A percentile compares a stretch with the other conserved stretches of the same genome.
phyloP scores from a whole-genome alignment of 2,329 filamentous ascomycete species.

The Arthroderma sp. region DNA sequence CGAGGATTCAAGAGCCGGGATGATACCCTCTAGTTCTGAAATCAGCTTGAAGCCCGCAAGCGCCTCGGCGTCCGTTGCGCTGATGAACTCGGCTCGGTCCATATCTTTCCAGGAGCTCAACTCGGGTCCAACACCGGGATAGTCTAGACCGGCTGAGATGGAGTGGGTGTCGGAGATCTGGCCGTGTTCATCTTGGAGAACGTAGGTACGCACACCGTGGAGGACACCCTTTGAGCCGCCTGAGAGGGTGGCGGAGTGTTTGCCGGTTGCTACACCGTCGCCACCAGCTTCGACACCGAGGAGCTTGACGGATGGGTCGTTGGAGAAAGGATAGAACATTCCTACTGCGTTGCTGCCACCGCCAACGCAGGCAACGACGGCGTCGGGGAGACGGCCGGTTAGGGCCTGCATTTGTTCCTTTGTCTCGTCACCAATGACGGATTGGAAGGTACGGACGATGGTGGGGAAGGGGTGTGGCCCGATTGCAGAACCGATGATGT shows the following conservation, averaged over 20 bases:
- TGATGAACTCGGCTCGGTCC: constrained; percentile 72
- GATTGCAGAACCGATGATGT: constrained; percentile 95
- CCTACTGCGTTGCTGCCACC: constrained; percentile 89
- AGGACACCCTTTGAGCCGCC: constrained; percentile 83
- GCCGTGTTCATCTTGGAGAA: constrained; percentile 82
- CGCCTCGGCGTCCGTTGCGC: constrained; percentile 82
- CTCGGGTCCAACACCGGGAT: constrained; percentile 92
- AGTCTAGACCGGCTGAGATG: constrained; percentile 89
- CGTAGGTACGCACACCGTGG: constrained; percentile 90
- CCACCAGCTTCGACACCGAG: constrained; percentile 91
- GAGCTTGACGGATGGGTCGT: constrained; percentile 72
- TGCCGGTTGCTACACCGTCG: constrained; percentile 72
- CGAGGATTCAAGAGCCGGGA: constrained; percentile 84
- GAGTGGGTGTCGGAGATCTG: constrained; percentile 95
- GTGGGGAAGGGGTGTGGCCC: constrained; percentile 96
- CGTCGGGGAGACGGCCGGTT: constrained; percentile 81
- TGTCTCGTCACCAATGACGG: constrained; percentile 88
- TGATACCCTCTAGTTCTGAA: constrained; percentile 85
- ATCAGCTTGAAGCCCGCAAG: constrained; percentile 77
- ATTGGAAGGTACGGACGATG: constrained; percentile 95
- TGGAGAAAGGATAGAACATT: constrained; percentile 95
- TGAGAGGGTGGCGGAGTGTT: constrained; percentile 78
- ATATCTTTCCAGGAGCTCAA: constrained; percentile 86
- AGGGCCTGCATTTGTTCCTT: constrained; percentile 79
- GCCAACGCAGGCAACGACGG: constrained; percentile 90